Evolutionary conservation across 495 filamentous ascomycete species (phyloP).

Genomic region (Trichocladium uniseriatum): DNA sequence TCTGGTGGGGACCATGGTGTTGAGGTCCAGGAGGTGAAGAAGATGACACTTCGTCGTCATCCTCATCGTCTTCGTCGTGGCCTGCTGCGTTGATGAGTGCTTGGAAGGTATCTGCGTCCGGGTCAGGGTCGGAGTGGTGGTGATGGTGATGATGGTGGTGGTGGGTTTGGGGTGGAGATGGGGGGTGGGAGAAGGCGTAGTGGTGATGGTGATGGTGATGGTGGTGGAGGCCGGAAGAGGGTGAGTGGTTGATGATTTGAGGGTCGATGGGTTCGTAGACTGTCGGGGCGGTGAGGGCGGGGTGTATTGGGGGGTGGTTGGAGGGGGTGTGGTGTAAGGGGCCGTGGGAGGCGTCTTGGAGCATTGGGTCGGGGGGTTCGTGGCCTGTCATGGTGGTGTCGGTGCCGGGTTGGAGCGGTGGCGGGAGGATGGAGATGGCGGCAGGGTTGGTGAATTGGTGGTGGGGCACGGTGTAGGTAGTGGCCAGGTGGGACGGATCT

Average conservation of each 20-base stretch:
- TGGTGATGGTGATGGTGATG: slow-evolving; percentile 20
- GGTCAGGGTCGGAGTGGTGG: slow-evolving; percentile 17
- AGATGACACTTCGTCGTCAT: not conserved
- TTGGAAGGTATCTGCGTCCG: slow-evolving; percentile 33
- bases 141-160: slow-evolving; percentile 11
- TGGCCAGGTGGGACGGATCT: slow-evolving; percentile 16
- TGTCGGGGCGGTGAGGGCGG: not conserved
- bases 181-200: slow-evolving; percentile 13
- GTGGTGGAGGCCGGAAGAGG: no score
- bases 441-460: slow-evolving; percentile 28
- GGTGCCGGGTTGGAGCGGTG: slow-evolving; percentile 1
- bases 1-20: not conserved
- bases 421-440: slow-evolving; percentile 25
- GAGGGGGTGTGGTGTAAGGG: slow-evolving; percentile 14
- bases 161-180: slow-evolving; percentile 6
- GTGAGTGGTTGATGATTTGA: slow-evolving; percentile 41
- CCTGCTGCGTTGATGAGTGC: slow-evolving; percentile 33
- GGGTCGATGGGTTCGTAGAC: slow-evolving; percentile 42
- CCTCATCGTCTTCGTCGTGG: slow-evolving; percentile 13
- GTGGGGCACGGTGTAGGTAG: slow-evolving; percentile 20
- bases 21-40: no score
- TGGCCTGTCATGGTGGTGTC: slow-evolving; percentile 12
- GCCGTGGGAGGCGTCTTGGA: slow-evolving; percentile 22
- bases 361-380: slow-evolving; percentile 20
- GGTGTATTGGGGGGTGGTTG: slow-evolving; percentile 11